Conservation (phyloP, 345 rosid genomes). For the Ceriops zippeliana region DNA sequence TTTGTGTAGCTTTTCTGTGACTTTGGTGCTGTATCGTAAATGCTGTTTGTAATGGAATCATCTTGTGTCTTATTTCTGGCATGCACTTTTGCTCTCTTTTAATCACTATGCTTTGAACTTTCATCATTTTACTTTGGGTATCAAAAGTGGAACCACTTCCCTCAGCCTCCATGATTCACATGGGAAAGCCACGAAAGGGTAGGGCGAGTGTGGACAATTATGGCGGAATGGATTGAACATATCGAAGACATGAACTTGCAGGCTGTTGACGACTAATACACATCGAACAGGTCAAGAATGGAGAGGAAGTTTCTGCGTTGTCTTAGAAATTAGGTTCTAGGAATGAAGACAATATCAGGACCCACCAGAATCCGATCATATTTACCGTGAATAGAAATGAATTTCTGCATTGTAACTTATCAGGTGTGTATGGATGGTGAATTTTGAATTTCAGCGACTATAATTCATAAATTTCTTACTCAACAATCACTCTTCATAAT, state of each 20-base stretch:
- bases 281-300: too few species aligned
- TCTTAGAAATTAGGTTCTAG: neutral
- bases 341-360: neutral
- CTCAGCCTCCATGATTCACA: neutral
- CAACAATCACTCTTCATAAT: too few species aligned
- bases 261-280: too few species aligned
- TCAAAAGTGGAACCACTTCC: neutral
- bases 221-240: neutral
- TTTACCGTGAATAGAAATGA: too few species aligned
- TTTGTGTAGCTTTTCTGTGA: slow-evolving; percentile 2
- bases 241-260: neutral
- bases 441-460: too few species aligned
- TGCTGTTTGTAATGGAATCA: too few species aligned
- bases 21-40: slow-evolving; percentile 9
- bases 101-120: neutral
- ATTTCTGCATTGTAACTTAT: too few species aligned
- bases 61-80: neutral
- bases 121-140: neutral
- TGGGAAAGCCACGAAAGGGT: too few species aligned
- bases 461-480: too few species aligned
- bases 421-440: too few species aligned
- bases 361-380: neutral
- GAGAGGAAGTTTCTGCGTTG: too few species aligned
- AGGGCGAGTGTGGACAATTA: too few species aligned
- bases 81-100: neutral